Conservation (phyloP, 371 early-diverging fungal genomes). For the Rozella allomycis region DNA sequence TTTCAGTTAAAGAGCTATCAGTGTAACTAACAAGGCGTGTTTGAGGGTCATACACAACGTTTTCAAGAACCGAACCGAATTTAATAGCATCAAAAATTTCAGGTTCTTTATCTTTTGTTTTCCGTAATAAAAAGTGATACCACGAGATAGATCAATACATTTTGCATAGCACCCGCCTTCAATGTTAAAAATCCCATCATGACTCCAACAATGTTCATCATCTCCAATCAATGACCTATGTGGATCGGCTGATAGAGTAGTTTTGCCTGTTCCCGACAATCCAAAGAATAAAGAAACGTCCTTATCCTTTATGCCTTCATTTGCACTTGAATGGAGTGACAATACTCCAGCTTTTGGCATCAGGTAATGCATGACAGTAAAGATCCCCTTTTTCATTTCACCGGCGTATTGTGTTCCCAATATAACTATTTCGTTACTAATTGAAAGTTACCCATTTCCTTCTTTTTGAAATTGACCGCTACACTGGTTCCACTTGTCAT, state of each 20-base stretch:
- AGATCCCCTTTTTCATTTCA: slow-evolving; percentile 96
- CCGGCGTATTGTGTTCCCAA: slow-evolving; percentile 93
- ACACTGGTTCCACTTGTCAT: slow-evolving; percentile 87
- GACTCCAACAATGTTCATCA: slow-evolving; percentile 96
- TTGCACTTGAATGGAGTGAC: slow-evolving; percentile 87
- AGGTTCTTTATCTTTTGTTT: slow-evolving; percentile 93
- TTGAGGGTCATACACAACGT: slow-evolving; percentile 63
- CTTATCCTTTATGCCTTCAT: slow-evolving; percentile 67
- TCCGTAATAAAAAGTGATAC: too few relatives aligned
- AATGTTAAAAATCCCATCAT: slow-evolving; percentile 84
- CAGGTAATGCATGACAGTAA: slow-evolving; percentile 94
- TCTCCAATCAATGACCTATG: slow-evolving; percentile 83
- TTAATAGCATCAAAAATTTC: slow-evolving; percentile 89
- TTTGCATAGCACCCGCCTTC: slow-evolving; percentile 98
- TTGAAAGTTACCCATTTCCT: too few relatives aligned
- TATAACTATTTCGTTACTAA: too few relatives aligned
- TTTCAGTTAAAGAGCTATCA: slow-evolving; percentile 66
- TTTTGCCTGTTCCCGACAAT: slow-evolving; percentile 91
- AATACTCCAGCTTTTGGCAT: slow-evolving; percentile 90
- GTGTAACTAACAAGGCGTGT: slow-evolving; percentile 70
- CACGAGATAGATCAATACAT: slow-evolving; percentile 72
- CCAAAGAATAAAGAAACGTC: slow-evolving; percentile 95
- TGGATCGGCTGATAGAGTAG: slow-evolving; percentile 88
- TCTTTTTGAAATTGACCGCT: slow-evolving; percentile 59
- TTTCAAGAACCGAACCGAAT: slow-evolving; percentile 84